Base-by-base conservation (phyloP, 345 rosid species). In the Pistacia atlantica region DNA sequence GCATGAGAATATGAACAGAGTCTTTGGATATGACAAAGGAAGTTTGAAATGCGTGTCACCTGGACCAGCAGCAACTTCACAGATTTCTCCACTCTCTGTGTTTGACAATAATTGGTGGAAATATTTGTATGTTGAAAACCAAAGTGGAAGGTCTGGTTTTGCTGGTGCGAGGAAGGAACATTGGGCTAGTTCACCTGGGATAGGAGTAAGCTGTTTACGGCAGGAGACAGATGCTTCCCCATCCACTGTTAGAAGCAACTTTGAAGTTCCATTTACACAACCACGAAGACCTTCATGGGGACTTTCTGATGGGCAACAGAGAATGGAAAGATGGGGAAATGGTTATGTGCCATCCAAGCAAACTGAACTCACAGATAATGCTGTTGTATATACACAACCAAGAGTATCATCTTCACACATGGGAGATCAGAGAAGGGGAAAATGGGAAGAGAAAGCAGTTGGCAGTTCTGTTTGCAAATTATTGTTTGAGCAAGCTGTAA, bases 341-440 rank as follows among this genome's bases (percentile, higher is more conserved):
- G 17, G 17, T 14, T 14, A 20, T 3, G 51, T 11, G 14, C 35
- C 66, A 60, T 46, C 75, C 22, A 57, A 60, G 46, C 14, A 31
- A 61, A 58, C 22, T 13, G 1, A 38, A 22, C 38, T 56, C 55
- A 45, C 66, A 14, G 38, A 72, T 10, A 54, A 38, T 33, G 0
- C 51, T 35, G 87, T 82, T 61, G 59, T 84, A 31, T 75, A 57
- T 48, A 82, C 84, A 18, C 89, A 88, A 65, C 89, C 90, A 4
- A 79, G 81, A 62, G 48, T 67, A 61, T 28, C 58, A n/a, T 63
- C 71, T 49, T 74, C 69, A 13, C 1, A 61, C 59, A 25, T 71
- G 12, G 57, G 66, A 54, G 72, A 72, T 59, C 75, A 76, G 56
- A 77, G 77, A 69, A 63, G 67, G 56, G 63, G 8, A 54, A 78